Evolutionary conservation across 805 yeast genomes (phyloP), one percentile per base, ranked within the genome.

Genomic region (Saturnispora ahearnii): DNA sequence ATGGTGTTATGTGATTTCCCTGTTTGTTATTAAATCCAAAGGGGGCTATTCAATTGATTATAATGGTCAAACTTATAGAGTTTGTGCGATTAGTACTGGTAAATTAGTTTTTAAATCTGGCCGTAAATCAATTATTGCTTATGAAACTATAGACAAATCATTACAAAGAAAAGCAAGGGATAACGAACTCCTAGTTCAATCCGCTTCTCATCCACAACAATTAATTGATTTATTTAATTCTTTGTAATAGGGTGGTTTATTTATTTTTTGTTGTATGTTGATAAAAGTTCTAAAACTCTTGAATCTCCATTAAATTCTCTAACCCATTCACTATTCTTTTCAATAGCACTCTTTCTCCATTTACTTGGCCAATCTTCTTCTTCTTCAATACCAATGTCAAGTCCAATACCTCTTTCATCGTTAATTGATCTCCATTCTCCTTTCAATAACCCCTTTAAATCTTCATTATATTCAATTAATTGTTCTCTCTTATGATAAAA

Each of bases 261-360:
- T 18, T 18, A 18, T 12, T 38, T 22, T 38, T 24, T 41, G n/a
- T 53, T 51, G 57, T 68, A 81, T 8, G 79, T 79, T 54, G 71
- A 69, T 64, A 87, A 62, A 49, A 78, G 66, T 24, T 66, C 62
- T 10, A 74, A 64, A 15, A 91, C 78, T 52, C 96, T 71, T 8
- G 77, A 79, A 61, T 91, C 98, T 29, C 78, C 78, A 7, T 62
- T 70, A 44, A 90, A 69, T 28, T 84, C 90, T 60, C 81, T 80
- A 49, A 83, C 80, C 99, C 99, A 91, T 63, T 91, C 97, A 55
- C 95, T 84, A 38, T 77, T 69, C 55, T 79, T 83, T 47, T 79
- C 84, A 44, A 66, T 62, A n/a, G 96, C 96, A 51, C 73, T 75
- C 56, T 79, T 74, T 32, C 87, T 84, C 96, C 97, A 91, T 51